A percentile compares a stretch with the other conserved stretches of the same genome.
phyloP scores from a whole-genome alignment of 768 basidiomycete genomes.

The Termitomyces sp. region DNA sequence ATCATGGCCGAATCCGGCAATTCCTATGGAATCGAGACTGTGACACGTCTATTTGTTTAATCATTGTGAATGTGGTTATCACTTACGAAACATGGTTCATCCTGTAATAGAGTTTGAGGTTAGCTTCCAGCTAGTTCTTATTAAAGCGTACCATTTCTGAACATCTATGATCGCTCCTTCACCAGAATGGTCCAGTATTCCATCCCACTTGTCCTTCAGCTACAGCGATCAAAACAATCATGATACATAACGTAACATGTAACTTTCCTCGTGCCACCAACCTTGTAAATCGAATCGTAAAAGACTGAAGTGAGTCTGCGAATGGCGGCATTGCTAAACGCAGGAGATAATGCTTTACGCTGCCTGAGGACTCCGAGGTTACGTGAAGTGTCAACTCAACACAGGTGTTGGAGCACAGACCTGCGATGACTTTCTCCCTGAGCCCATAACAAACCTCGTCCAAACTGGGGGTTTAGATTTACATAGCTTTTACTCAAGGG shows the following conservation, averaged over 20 bases:
- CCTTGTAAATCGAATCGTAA: conserved; percentile 51
- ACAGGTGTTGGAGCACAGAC: conserved; percentile 25
- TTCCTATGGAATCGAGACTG: conserved; percentile 55
- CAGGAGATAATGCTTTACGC: conserved; percentile 46
- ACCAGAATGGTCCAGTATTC: conserved; percentile 19
- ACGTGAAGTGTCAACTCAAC: too few relatives aligned
- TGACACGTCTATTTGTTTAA: not conserved
- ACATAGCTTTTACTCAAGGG: not conserved
- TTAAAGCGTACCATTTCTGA: conserved; percentile 38
- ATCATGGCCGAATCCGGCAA: conserved; percentile 57
- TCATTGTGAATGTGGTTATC: too few relatives aligned
- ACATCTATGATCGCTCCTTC: conserved; percentile 45
- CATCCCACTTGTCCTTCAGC: conserved; percentile 28
- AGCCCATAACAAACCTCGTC: conserved; percentile 35
- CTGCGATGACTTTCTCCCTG: conserved; percentile 46
- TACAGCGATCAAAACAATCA: conserved; percentile 2
- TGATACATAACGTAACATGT: not conserved
- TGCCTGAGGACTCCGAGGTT: conserved; percentile 27
- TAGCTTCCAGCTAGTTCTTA: conserved; percentile 31
- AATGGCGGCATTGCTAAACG: conserved; percentile 51
- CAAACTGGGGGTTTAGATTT: conserved; percentile 24
- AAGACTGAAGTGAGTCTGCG: conserved; percentile 43
- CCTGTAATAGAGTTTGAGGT: conserved; percentile 21
- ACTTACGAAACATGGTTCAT: conserved; percentile 46
- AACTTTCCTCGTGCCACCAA: conserved; percentile 4